Conservation (phyloP, 2,329 filamentous ascomycete genomes). For the Cryphonectria radicalis region DNA sequence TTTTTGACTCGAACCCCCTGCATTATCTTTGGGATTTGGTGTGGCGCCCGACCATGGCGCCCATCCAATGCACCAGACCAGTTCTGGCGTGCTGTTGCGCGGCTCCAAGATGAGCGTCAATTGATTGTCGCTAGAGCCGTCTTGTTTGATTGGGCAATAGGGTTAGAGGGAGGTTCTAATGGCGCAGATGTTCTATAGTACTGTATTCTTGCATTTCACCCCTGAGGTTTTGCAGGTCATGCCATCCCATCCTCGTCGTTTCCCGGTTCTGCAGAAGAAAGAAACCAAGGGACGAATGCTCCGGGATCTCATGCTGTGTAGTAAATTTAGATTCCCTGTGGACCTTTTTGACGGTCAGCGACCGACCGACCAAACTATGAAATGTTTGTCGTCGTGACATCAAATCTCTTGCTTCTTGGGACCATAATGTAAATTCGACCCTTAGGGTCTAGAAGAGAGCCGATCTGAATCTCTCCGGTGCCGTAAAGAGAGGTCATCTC, state of each 20-base stretch:
- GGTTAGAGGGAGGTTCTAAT: neutral
- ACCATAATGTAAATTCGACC: neutral
- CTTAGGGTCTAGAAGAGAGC: neutral
- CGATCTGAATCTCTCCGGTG: slow-evolving; percentile 1
- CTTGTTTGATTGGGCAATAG: neutral
- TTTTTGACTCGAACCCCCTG: slow-evolving; percentile 10
- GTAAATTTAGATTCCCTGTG: neutral
- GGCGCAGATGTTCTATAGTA: neutral
- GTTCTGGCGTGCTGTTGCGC: slow-evolving; percentile 6
- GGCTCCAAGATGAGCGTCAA: slow-evolving; percentile 12
- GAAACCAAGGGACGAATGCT: neutral
- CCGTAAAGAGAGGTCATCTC: slow-evolving; percentile 12
- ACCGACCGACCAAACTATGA: neutral
- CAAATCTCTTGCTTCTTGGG: neutral
- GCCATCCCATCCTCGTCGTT: slow-evolving; percentile 5
- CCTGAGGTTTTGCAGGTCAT: slow-evolving; percentile 1
- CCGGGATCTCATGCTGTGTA: neutral
- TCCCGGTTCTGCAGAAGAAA: neutral
- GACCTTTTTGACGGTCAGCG: neutral
- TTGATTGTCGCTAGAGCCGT: neutral
- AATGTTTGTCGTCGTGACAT: neutral
- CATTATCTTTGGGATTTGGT: slow-evolving; percentile 1
- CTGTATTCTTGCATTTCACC: neutral
- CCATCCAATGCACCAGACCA: neutral
- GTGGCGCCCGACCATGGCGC: slow-evolving; percentile 4